Conservation (phyloP, 2,329 filamentous ascomycete genomes). For the Aureobasidium vineae region DNA sequence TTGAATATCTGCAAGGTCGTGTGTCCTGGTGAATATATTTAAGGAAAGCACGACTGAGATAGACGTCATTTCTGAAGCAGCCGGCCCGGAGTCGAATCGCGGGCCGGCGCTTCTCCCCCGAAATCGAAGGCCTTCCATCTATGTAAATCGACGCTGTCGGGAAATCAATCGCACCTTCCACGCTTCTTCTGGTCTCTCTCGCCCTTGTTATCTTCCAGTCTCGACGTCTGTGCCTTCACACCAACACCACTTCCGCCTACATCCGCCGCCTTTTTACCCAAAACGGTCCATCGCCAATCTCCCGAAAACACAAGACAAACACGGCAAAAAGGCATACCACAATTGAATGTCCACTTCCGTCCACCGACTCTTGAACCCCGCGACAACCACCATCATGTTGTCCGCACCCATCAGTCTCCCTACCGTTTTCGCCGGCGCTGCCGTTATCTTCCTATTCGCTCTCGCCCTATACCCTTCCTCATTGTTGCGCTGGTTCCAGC, state of each 20-base stretch:
- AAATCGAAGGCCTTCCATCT: constrained; percentile 1
- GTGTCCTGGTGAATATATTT: not conserved
- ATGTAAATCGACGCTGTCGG: not conserved
- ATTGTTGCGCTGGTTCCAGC: constrained; percentile 79
- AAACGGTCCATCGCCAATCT: not conserved
- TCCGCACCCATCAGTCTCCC: constrained; percentile 33
- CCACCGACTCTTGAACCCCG: not conserved
- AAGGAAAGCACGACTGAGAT: not conserved
- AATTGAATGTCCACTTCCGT: not conserved
- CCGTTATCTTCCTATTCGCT: constrained; percentile 53
- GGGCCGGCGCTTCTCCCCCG: constrained; percentile 7
- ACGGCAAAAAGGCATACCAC: not conserved
- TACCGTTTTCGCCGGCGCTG: constrained; percentile 65
- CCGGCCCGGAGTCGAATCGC: not conserved
- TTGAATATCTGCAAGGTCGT: not conserved
- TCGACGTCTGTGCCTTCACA: not conserved
- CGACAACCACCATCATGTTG: constrained; percentile 18
- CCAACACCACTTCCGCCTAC: not conserved
- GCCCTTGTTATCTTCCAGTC: not conserved
- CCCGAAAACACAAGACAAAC: not conserved
- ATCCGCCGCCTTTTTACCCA: not conserved
- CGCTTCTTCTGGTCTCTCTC: not conserved
- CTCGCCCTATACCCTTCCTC: constrained; percentile 50
- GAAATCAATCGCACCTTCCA: not conserved
- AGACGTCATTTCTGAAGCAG: not conserved